phyloP scores from a whole-genome alignment of 768 basidiomycete species.

The Cystofilobasidium ferigula region DNA sequence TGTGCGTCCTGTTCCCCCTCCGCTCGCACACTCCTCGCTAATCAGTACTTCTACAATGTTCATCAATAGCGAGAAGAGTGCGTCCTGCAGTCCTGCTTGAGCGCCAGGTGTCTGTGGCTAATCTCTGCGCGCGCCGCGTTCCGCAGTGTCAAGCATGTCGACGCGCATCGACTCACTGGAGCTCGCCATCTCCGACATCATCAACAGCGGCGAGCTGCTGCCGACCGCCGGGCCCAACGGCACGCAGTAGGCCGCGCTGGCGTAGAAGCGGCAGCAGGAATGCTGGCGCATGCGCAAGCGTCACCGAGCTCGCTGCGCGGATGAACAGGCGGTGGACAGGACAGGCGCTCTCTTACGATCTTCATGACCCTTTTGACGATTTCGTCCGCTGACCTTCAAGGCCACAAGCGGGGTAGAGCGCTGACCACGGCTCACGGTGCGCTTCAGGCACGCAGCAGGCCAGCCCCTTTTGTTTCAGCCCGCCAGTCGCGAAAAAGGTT shows the following conservation, averaged over 20 bases:
- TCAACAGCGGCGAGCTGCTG: constrained; percentile 12
- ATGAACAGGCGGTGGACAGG: not conserved
- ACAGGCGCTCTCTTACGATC: not conserved
- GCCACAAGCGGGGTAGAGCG: too few species aligned
- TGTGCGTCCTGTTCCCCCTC: constrained; percentile 8
- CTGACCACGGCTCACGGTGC: too few species aligned
- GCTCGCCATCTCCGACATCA: constrained; percentile 17
- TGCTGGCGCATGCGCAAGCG: too few species aligned
- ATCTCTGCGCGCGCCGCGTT: not conserved
- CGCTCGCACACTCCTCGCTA: too few species aligned
- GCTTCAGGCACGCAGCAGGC: too few species aligned
- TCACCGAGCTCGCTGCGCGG: not conserved
- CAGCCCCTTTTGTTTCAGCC: too few species aligned
- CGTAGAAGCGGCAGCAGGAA: not conserved
- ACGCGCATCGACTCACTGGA: constrained; percentile 22
- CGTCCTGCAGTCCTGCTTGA: not conserved
- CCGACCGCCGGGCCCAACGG: not conserved
- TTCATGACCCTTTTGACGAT: not conserved
- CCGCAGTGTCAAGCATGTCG: constrained; percentile 22
- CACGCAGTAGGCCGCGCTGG: not conserved
- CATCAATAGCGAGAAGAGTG: constrained; percentile 1
- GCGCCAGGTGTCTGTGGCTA: not conserved
- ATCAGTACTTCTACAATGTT: too few species aligned
- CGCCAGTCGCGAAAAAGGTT: too few species aligned
- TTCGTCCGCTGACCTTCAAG: too few species aligned